These are phyloP conservation scores for Inga laurina DNA, from an alignment of 306 rosid species.

Conservation along the genomic window DNA sequence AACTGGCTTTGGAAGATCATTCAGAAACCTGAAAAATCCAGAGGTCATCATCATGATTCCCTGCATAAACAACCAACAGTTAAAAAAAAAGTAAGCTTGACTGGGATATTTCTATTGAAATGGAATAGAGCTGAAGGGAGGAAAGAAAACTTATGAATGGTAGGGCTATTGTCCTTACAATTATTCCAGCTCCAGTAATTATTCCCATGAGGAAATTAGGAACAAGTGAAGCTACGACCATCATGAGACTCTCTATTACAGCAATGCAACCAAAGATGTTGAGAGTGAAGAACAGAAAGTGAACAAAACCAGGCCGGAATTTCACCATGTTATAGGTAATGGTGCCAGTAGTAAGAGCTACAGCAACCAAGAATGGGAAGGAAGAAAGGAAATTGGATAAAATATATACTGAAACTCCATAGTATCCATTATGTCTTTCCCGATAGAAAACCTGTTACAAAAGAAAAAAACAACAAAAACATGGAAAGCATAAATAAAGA, in stretches of 20 bases:
- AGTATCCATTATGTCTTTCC: conserved; percentile 87
- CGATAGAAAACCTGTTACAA: conserved; percentile 73
- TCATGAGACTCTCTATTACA: conserved; percentile 95
- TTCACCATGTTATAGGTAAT: conserved; percentile 85
- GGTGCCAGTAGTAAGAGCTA: conserved; percentile 62
- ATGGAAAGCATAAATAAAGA: conserved; percentile 9
- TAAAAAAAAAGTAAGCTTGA: not conserved
- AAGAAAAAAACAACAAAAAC: not conserved
- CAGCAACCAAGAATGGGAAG: conserved; percentile 83
- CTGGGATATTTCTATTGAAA: not conserved
- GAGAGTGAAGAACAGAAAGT: conserved; percentile 66
- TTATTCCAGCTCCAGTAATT: conserved; percentile 90
- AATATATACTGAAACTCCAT: conserved; percentile 86
- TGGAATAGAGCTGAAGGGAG: not conserved
- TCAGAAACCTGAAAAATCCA: conserved; percentile 61
- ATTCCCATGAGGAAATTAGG: conserved; percentile 99
- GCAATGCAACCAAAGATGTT: conserved; percentile 73
- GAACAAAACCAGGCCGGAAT: conserved; percentile 67
- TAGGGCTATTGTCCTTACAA: conserved; percentile 55
- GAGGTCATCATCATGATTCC: conserved; percentile 98
- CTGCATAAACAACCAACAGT: conserved; percentile 44
- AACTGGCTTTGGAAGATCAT: conserved; percentile 70
- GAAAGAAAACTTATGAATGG: not conserved
- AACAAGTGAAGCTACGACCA: conserved; percentile 96
- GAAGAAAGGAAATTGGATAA: conserved; percentile 86